Evolutionary conservation across 306 rosid genomes (phyloP).

Genomic region (Glycine latifolia): DNA sequence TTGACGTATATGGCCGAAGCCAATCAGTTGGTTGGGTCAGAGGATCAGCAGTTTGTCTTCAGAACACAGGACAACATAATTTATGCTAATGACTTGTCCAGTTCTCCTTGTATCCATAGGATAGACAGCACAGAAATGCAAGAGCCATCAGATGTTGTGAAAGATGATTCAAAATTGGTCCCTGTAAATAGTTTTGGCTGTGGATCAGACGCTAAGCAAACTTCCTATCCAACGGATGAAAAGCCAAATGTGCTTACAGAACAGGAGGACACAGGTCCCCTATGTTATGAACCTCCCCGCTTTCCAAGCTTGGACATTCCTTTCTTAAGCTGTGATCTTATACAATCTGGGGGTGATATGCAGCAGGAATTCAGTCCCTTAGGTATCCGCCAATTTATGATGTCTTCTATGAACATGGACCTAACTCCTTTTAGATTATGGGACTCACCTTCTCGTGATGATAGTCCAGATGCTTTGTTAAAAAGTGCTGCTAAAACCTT

Average conservation of each 20-base stretch:
- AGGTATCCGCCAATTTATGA: slow-evolving; percentile 93
- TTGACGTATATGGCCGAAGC: slow-evolving; percentile 56
- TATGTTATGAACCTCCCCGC: slow-evolving; percentile 96
- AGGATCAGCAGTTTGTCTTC: slow-evolving; percentile 64
- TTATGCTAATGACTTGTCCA: slow-evolving; percentile 61
- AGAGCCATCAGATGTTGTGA: slow-evolving; percentile 54
- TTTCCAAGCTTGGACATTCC: slow-evolving; percentile 94
- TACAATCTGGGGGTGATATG: slow-evolving; percentile 78
- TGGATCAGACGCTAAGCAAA: slow-evolving; percentile 57
- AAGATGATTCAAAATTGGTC: slow-evolving; percentile 67
- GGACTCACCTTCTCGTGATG: slow-evolving; percentile 81
- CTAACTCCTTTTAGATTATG: slow-evolving; percentile 90
- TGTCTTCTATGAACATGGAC: slow-evolving; percentile 90
- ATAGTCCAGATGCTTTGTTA: slow-evolving; percentile 85
- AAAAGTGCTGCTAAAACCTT: slow-evolving; percentile 94
- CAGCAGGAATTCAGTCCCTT: slow-evolving; percentile 99
- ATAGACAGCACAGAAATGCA: slow-evolving; percentile 52
- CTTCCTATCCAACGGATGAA: slow-evolving; percentile 53
- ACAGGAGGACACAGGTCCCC: slow-evolving; percentile 70
- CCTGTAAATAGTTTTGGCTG: slow-evolving; percentile 71
- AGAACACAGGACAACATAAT: slow-evolving; percentile 57
- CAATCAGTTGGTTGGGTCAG: slow-evolving; percentile 58
- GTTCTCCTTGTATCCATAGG: slow-evolving; percentile 58
- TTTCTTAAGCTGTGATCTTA: slow-evolving; percentile 95
- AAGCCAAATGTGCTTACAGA: slow-evolving; percentile 52